Percentiles rank a stretch among this genome's conserved stretches.
These are phyloP conservation scores for Hygrophila difformis DNA, from an alignment of 257 asterid genomes.

Conservation along the genomic window DNA sequence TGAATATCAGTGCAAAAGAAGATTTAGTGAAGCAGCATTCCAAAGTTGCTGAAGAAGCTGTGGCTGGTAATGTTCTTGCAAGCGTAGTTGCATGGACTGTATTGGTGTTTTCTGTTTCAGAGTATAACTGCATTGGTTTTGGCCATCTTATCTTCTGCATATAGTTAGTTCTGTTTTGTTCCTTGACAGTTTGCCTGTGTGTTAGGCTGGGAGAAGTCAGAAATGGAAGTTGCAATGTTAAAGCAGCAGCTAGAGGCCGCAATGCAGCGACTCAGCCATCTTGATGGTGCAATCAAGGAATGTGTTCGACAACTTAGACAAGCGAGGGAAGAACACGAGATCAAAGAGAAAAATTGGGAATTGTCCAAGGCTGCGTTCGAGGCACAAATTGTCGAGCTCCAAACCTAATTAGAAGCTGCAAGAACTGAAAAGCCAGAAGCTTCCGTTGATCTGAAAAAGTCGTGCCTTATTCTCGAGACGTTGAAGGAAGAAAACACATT, in stretches of 20 bases:
- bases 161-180: background rate
- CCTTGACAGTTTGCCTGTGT: background rate
- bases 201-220: slow-evolving; percentile 1
- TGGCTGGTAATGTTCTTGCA: background rate
- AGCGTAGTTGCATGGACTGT: too few species aligned
- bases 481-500: slow-evolving; percentile 48
- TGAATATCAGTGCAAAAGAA: slow-evolving; percentile 2
- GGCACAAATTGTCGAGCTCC: background rate
- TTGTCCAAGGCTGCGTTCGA: background rate
- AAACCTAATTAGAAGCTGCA: too few species aligned
- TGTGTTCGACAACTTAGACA: slow-evolving; percentile 3
- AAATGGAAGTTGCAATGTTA: background rate
- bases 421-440: slow-evolving; percentile 17
- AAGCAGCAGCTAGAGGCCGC: slow-evolving; percentile 9
- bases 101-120: background rate
- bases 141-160: background rate
- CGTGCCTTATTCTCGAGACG: slow-evolving; percentile 22
- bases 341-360: background rate
- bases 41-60: slow-evolving; percentile 11
- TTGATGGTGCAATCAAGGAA: slow-evolving; percentile 6
- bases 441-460: too few species aligned
- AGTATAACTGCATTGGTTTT: background rate
- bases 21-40: slow-evolving; percentile 7
- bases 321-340: slow-evolving; percentile 3
- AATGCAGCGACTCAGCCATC: background rate